These are phyloP conservation scores for Microdochium nivale DNA, from an alignment of 2,329 filamentous ascomycete genomes.

Conservation along the genomic window DNA sequence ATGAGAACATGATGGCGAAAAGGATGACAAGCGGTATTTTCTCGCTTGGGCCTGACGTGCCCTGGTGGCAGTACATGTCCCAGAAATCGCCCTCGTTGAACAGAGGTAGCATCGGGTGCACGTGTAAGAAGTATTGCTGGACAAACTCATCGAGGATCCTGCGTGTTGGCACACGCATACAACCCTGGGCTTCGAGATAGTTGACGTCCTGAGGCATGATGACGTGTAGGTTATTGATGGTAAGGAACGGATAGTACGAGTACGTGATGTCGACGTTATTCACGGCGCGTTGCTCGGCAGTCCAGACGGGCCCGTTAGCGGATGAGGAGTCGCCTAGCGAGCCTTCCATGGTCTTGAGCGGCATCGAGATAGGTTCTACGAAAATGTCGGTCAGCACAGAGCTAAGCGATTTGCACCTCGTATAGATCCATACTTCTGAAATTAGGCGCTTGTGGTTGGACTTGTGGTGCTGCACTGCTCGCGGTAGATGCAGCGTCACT, in stretches of 20 bases:
- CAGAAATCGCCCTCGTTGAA: conserved; percentile 39
- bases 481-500: neutral
- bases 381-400: neutral
- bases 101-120: conserved; percentile 34
- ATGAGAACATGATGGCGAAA: conserved; percentile 35
- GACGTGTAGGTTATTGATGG: conserved; percentile 26
- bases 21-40: conserved; percentile 34
- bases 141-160: conserved; percentile 36
- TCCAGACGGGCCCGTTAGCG: conserved; percentile 7
- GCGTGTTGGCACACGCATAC: conserved; percentile 32
- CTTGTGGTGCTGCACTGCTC: neutral
- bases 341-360: conserved; percentile 7
- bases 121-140: conserved; percentile 36
- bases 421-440: neutral
- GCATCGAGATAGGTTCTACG: neutral
- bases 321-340: neutral
- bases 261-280: conserved; percentile 27
- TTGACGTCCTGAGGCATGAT: conserved; percentile 36
- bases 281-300: conserved; percentile 16
- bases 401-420: neutral
- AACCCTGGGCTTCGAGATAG: conserved; percentile 36
- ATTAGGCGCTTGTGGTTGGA: conserved; percentile 1
- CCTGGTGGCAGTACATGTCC: conserved; percentile 29
- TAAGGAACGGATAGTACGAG: conserved; percentile 33
- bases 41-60: conserved; percentile 10